Evolutionary conservation across 2,329 filamentous ascomycete species (phyloP).

Genomic region (Colletotrichum endophyticum): DNA sequence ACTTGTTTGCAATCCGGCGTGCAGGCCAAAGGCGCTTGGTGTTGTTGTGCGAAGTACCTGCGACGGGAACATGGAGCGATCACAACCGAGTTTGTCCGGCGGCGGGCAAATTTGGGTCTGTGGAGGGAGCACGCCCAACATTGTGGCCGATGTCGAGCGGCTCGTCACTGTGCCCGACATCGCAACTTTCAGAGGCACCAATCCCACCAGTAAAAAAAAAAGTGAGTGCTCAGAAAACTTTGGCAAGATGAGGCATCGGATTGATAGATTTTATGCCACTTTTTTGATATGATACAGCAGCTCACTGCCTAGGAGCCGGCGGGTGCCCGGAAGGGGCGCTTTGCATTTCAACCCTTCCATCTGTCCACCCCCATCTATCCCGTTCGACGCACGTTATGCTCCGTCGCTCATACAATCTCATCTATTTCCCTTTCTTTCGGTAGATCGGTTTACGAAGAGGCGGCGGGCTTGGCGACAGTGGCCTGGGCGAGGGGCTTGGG

Average conservation of each 20-base stretch:
- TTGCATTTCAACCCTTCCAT: not conserved
- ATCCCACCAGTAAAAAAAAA: not conserved
- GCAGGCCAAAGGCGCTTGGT: not conserved
- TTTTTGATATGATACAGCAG: slow-evolving; percentile 21
- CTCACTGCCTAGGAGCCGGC: slow-evolving; percentile 9
- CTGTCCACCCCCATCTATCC: slow-evolving; percentile 8
- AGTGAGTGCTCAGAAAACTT: not conserved
- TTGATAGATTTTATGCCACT: slow-evolving; percentile 19
- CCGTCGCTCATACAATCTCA: not conserved
- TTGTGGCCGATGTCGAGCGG: not conserved
- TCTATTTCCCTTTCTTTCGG: not conserved
- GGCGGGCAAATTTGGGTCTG: slow-evolving; percentile 20
- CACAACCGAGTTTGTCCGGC: slow-evolving; percentile 20
- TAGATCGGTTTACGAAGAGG: slow-evolving; percentile 35
- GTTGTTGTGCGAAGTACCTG: slow-evolving; percentile 5
- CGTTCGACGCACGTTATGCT: not conserved
- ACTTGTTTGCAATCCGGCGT: not conserved
- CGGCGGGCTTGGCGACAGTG: slow-evolving; percentile 43
- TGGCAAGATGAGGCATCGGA: not conserved
- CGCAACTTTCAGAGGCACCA: not conserved
- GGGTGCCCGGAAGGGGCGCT: slow-evolving; percentile 1
- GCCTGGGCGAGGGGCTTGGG: slow-evolving; percentile 71
- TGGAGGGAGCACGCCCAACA: slow-evolving; percentile 17
- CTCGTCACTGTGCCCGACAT: slow-evolving; percentile 1
- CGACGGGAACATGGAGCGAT: slow-evolving; percentile 8